Evolutionary conservation across 352 stramenopile species (phyloP), one percentile per base, ranked within the genome.

Genomic region (Phytophthora hybrid): DNA sequence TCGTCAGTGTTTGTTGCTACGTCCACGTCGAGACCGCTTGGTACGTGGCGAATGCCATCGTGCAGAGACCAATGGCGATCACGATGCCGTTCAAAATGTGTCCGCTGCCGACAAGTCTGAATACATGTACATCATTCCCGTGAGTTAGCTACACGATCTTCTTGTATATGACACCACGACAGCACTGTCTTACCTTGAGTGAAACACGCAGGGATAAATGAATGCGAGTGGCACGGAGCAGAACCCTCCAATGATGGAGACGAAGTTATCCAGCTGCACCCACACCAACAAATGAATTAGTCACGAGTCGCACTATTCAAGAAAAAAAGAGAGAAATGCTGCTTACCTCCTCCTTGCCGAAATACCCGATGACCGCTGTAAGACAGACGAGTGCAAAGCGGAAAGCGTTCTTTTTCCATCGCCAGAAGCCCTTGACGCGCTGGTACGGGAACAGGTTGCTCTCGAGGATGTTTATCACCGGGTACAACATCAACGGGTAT

Each of bases 401-500:
- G 63, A 91, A 85, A 9, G 60, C 75, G 55, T 91, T 91, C 71
- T 91, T 91, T 57, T 85, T 78, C 77, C 81, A 88, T 4, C 78
- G 60, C 79, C 84, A 89, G 52, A 84, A 87, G 11, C 83, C 83
- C 51, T 87, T 89, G 5, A 76, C 53, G 39, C 71, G 80, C 10
- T 74, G 69, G 46, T 80, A 66, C 10, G 75, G 65, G 39, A 89
- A 86, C 14, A 89, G 34, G 37, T 84, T 84, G 70, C 73, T 78
- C 57, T 91, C 83, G 21, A 91, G 75, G 59, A 91, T 86, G 71
- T 85, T 89, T 10, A 91, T 79, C 19, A 88, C 82, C 31, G 83
- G 83, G 69, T 89, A 91, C 32, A 91, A 52, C 82, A 91, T 89
- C n/a, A 91, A 75, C 53, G 83, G 83, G 59, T 89, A 91, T 67